Conservation (phyloP, 345 rosid genomes). For the Brassica incana region DNA sequence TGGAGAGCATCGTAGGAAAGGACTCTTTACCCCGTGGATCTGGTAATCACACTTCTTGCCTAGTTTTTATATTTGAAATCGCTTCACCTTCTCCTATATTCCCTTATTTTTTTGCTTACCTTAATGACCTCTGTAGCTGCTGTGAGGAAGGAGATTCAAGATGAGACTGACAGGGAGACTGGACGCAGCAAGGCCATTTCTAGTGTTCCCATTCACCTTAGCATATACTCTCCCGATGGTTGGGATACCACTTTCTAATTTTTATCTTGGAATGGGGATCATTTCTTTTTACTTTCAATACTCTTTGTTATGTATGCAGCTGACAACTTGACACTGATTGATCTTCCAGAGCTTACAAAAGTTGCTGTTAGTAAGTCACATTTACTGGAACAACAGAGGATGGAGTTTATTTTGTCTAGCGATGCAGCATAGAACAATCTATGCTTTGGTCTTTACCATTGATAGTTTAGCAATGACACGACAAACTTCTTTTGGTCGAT, state of each 20-base stretch:
- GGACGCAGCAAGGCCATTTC: conserved; percentile 87
- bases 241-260: conserved; percentile 6
- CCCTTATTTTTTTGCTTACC: not conserved
- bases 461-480: not conserved
- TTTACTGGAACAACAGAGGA: conserved; percentile 12
- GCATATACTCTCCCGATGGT: conserved; percentile 49
- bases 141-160: conserved; percentile 97
- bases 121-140: conserved; percentile 57
- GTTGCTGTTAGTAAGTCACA: conserved; percentile 85
- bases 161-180: conserved; percentile 98
- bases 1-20: conserved; percentile 96
- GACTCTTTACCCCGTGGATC: conserved; percentile 39
- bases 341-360: conserved; percentile 99
- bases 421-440: not conserved
- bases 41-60: conserved; percentile 45
- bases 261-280: no score
- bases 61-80: not conserved
- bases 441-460: conserved; percentile 3
- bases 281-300: no score
- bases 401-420: conserved; percentile 2
- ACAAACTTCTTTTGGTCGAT: conserved; percentile 15
- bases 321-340: conserved; percentile 92
- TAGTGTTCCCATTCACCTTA: conserved; percentile 78
- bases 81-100: not conserved
- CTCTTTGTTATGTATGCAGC: conserved; percentile 53